Evolutionary conservation across 169 alveolate genomes (phyloP), one percentile per base, ranked within the genome.

Genomic region (Plasmodium yoelii): DNA sequence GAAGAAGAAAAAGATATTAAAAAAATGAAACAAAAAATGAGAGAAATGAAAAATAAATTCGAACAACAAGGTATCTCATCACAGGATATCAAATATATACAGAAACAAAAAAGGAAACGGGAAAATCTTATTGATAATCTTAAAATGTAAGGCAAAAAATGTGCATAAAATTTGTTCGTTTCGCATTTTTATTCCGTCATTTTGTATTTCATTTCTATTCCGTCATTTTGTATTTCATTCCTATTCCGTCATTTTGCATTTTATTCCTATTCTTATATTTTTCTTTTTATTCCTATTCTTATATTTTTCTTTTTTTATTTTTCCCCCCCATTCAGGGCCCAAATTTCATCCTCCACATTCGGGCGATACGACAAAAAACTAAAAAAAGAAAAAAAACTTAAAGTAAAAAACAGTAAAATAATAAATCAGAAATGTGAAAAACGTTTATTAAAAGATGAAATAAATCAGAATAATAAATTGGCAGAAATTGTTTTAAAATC

Each of bases 1-100:
- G 73, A 73, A 18, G 87, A 73, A 28, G 87, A 73, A 59, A 73
- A 73, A 49, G 87, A 73, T 9, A 73, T 73, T 60, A 73, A 73
- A 73, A 73, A 73, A 73, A 73, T 73, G 73, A 73, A 73, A 59
- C 87, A 73, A 5, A 73, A 73, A 28, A 57, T 73, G 73, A 42
- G 87, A n/a, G 87, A 73, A 73, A 57, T 73, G 73, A 73, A 59
- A 15, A 73, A 73, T 59, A 73, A 73, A 59, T 73, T 73, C 26
- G 73, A 73, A 26, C 87, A 73, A 63, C 51, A 73, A 55, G 87
- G 87, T 1, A 34, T 73, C 18, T 73, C 87, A 9, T 57, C 71
- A 10, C 59, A 73, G 51, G 87, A 73, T 28, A 73, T 73, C 12
- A 59, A 73, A 63, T 73, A 73, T 59, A 73, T 73, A 34, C 47